Percentiles rank a stretch among this genome's conserved stretches.
Conservation (phyloP, 768 basidiomycete species). For the Kwoniella dejecticola region DNA sequence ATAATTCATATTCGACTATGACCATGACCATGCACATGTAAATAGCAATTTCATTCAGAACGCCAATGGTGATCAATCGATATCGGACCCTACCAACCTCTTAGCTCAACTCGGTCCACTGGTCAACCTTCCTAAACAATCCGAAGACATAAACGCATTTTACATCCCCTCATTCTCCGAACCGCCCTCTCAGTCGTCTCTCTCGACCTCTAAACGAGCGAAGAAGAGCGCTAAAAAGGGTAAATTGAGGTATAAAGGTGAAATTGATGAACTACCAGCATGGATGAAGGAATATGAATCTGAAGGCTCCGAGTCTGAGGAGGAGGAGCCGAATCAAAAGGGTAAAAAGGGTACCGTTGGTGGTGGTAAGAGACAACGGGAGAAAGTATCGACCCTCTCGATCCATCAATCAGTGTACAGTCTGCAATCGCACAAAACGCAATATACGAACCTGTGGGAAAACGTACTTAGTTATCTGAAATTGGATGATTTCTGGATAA, state of each 20-base stretch:
- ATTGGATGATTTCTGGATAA: slow-evolving; percentile 40
- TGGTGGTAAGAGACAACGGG: slow-evolving; percentile 27
- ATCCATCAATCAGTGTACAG: slow-evolving; percentile 35
- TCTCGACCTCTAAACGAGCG: not conserved
- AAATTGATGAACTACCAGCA: slow-evolving; percentile 35
- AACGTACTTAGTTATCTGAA: slow-evolving; percentile 26
- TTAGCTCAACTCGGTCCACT: slow-evolving; percentile 47
- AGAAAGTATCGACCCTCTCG: slow-evolving; percentile 31
- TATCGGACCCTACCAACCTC: slow-evolving; percentile 29
- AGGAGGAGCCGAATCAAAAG: slow-evolving; percentile 8
- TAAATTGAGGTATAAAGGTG: slow-evolving; percentile 27
- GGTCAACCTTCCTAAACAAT: slow-evolving; percentile 47
- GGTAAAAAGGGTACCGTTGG: slow-evolving; percentile 4
- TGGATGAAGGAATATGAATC: slow-evolving; percentile 55
- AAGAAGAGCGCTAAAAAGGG: slow-evolving; percentile 19
- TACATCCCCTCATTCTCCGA: slow-evolving; percentile 42
- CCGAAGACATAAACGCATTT: slow-evolving; percentile 53
- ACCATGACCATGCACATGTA: no score
- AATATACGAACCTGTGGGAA: slow-evolving; percentile 43
- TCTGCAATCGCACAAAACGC: slow-evolving; percentile 20
- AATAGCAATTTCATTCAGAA: slow-evolving; percentile 20
- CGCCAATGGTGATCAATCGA: slow-evolving; percentile 1
- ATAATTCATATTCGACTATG: no score
- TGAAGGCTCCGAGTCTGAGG: slow-evolving; percentile 28
- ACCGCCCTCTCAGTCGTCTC: slow-evolving; percentile 17